Conservation (phyloP, 768 basidiomycete genomes). For the Lentinus brumalis region DNA sequence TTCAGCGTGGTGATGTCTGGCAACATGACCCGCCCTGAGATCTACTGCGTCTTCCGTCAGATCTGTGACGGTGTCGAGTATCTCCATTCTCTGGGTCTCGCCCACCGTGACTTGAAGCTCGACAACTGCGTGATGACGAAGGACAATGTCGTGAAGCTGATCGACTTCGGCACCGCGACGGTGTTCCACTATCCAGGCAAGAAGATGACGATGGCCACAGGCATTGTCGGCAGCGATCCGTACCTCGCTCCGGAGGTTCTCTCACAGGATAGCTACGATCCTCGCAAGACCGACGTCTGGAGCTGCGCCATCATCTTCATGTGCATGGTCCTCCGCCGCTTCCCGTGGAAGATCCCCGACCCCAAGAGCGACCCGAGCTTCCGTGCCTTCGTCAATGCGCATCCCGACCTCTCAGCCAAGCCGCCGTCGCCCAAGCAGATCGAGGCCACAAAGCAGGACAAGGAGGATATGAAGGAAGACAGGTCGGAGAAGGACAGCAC, state of each 20-base stretch:
- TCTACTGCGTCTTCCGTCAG: constrained; percentile 98
- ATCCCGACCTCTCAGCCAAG: constrained; percentile 75
- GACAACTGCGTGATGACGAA: constrained; percentile 99
- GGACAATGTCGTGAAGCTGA: constrained; percentile 94
- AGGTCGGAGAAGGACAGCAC: constrained; percentile 11
- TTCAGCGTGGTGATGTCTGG: constrained; percentile 99
- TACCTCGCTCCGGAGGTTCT: constrained; percentile 98
- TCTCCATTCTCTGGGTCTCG: constrained; percentile 95
- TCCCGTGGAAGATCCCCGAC: constrained; percentile 99
- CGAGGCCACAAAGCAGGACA: constrained; percentile 1
- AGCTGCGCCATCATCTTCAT: constrained; percentile 97
- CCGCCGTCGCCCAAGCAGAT: constrained; percentile 19
- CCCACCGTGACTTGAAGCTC: constrained; percentile 97
- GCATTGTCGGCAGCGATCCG: constrained; percentile 96
- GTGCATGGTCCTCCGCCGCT: constrained; percentile 96
- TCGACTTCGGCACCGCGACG: constrained; percentile 99
- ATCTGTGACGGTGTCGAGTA: constrained; percentile 98
- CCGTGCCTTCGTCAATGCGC: constrained; percentile 87
- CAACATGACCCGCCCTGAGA: constrained; percentile 97
- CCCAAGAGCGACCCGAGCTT: constrained; percentile 90
- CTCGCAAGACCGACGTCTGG: constrained; percentile 98
- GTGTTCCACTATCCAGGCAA: constrained; percentile 99
- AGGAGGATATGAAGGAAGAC: constrained; percentile 8
- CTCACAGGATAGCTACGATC: constrained; percentile 79
- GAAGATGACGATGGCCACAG: constrained; percentile 72